phyloP scores from a whole-genome alignment of 768 basidiomycete genomes.

The Agrocybe chaxingu region DNA sequence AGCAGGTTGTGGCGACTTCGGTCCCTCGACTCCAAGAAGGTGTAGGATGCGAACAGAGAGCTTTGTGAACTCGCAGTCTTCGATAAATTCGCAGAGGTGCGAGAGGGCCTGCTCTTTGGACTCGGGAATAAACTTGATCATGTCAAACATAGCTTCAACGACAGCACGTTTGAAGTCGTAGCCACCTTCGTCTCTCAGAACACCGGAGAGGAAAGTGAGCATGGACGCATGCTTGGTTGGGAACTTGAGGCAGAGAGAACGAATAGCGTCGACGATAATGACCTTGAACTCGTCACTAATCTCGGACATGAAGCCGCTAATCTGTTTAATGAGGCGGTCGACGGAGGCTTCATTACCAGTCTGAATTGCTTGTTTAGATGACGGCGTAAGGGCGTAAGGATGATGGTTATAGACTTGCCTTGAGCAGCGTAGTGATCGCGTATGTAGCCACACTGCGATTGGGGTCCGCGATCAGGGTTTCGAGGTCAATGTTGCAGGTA shows the following conservation, averaged over 20 bases:
- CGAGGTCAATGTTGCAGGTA: slow-evolving; percentile 93
- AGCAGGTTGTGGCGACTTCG: slow-evolving; percentile 92
- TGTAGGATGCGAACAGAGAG: slow-evolving; percentile 96
- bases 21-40: slow-evolving; percentile 92
- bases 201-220: slow-evolving; percentile 95
- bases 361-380: slow-evolving; percentile 34
- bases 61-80: slow-evolving; percentile 99
- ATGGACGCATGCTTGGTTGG: slow-evolving; percentile 95
- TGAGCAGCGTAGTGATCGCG: slow-evolving; percentile 96
- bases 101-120: slow-evolving; percentile 97
- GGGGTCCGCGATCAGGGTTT: slow-evolving; percentile 91
- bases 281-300: slow-evolving; percentile 99
- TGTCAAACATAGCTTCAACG: slow-evolving; percentile 99
- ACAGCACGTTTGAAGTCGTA: slow-evolving; percentile 99
- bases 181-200: slow-evolving; percentile 96
- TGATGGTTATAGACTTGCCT: slow-evolving; percentile 44
- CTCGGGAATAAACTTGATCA: slow-evolving; percentile 97
- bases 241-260: slow-evolving; percentile 98
- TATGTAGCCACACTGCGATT: slow-evolving; percentile 98
- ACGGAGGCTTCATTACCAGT: slow-evolving; percentile 99
- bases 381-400: neutral
- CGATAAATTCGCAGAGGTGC: slow-evolving; percentile 98
- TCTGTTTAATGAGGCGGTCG: slow-evolving; percentile 98
- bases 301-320: slow-evolving; percentile 97
- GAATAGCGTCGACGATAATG: slow-evolving; percentile 98